Evolutionary conservation across 2,329 filamentous ascomycete genomes (phyloP), one percentile per base, ranked within the genome.

Genomic region (Botrytis fragariae): DNA sequence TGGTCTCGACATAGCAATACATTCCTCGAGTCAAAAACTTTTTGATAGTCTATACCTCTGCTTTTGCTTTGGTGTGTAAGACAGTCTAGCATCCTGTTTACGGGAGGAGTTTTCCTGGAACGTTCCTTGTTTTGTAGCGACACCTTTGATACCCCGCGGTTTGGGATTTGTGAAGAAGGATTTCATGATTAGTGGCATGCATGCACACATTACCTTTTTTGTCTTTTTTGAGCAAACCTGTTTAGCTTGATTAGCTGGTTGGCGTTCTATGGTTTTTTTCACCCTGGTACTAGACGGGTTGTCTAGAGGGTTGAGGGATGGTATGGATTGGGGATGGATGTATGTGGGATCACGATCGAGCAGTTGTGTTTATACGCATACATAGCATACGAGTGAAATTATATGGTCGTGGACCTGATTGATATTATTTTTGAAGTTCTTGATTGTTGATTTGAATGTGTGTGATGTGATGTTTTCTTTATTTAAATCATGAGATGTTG

Each of bases 71-170:
- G 64, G 62, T 74, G 72, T 69, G 54, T 68, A 35, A 77, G 79
- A 80, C 78, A 75, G 80, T 81, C 80, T 81, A 80, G 79, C 76
- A 81, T 78, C 76, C 77, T 81, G 80, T 81, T 81, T 81, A 81
- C 80, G 80, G 77, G 76, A 78, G 80, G 78, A 79, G 78, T 77
- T 77, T 75, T 75, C 73, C 37, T 65, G 71, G 68, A 71, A 74
- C 51, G 71, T 73, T 65, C 68, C 73, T 73, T 72, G 68, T 72
- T 75, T 63, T 35, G 22, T 63, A 32, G 32, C 64, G 57, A 69
- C 42, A 18, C 12, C 20, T 35, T n/a, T n/a, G n/a, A 71, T 51
- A 71, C 54, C 54, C 57, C 69, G 45, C 69, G 37, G n/a, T 9
- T 65, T 65, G 60, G n/a, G 45, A 71, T 65, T 45, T 54, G 10